Conservation (phyloP, 805 yeast species). For the Spathaspora passalidarum region DNA sequence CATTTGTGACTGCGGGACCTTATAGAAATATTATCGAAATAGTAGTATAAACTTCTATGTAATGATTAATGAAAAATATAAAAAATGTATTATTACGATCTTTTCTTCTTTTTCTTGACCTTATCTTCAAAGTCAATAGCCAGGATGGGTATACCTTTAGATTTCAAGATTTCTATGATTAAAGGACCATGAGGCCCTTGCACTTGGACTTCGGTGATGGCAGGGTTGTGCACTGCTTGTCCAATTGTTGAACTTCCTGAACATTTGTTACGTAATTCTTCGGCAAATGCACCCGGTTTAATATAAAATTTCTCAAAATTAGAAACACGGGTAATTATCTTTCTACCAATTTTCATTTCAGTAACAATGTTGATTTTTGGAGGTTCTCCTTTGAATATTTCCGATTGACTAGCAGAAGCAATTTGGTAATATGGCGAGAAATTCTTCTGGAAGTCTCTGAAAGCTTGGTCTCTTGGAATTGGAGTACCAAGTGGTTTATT, state of each 20-base stretch:
- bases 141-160: slow-evolving; percentile 58
- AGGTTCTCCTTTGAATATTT: slow-evolving; percentile 57
- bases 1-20: slow-evolving; percentile 55
- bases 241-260: slow-evolving; percentile 85
- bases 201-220: slow-evolving; percentile 66
- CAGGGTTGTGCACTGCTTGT: slow-evolving; percentile 53
- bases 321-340: slow-evolving; percentile 67
- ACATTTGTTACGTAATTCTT: slow-evolving; percentile 70
- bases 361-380: slow-evolving; percentile 68
- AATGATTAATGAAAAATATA: neutral
- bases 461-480: slow-evolving; percentile 42
- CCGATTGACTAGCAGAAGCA: slow-evolving; percentile 35
- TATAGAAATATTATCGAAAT: slow-evolving; percentile 57
- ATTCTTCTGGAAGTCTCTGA: slow-evolving; percentile 40
- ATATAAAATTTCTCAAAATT: slow-evolving; percentile 69
- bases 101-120: slow-evolving; percentile 44
- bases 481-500: neutral
- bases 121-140: slow-evolving; percentile 70
- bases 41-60: slow-evolving; percentile 34
- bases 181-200: slow-evolving; percentile 85
- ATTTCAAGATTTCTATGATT: slow-evolving; percentile 54
- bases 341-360: slow-evolving; percentile 79
- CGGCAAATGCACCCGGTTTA: slow-evolving; percentile 62
- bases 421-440: slow-evolving; percentile 52
- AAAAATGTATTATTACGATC: neutral